Conservation (phyloP, 208 protist genomes). For the Porcisia hertigi region DNA sequence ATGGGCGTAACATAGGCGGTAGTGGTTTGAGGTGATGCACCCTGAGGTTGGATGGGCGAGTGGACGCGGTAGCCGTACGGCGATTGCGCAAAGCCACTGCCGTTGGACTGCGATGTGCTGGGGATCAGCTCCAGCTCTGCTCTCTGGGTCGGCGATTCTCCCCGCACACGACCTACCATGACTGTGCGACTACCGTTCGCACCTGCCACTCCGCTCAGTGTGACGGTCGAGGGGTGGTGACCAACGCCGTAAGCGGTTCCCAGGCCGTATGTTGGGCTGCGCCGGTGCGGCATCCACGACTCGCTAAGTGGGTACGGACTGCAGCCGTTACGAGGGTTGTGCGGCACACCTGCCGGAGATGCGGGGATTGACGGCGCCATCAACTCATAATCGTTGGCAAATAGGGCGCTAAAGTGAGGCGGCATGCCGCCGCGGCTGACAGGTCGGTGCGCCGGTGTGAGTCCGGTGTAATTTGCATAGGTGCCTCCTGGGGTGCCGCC, state of each 20-base stretch:
- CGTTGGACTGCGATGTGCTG: constrained; percentile 25
- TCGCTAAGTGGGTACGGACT: constrained; percentile 29
- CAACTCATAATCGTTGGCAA: constrained; percentile 30
- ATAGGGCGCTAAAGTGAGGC: constrained; percentile 30
- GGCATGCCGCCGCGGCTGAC: constrained; percentile 24
- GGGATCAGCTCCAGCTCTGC: constrained; percentile 29
- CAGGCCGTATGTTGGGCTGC: constrained; percentile 22
- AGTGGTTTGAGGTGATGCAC: constrained; percentile 3
- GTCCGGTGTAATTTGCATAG: constrained; percentile 9
- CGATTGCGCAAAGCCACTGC: constrained; percentile 30
- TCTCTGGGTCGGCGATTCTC: constrained; percentile 17
- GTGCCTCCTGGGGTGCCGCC: constrained; percentile 21
- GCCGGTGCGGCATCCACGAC: constrained; percentile 27
- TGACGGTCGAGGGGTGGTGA: background rate
- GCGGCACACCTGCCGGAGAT: constrained; percentile 25
- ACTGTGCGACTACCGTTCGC: constrained; percentile 20
- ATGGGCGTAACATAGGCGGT: constrained; percentile 15
- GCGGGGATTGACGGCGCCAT: constrained; percentile 28
- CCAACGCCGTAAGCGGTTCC: background rate
- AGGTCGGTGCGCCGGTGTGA: constrained; percentile 28
- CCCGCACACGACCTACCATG: constrained; percentile 15
- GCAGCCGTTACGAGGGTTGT: constrained; percentile 26
- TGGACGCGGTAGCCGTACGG: constrained; percentile 32
- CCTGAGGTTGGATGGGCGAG: constrained; percentile 21
- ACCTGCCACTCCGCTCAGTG: constrained; percentile 5